Conservation (phyloP, 441 rosid species). For the California macrophylla region DNA sequence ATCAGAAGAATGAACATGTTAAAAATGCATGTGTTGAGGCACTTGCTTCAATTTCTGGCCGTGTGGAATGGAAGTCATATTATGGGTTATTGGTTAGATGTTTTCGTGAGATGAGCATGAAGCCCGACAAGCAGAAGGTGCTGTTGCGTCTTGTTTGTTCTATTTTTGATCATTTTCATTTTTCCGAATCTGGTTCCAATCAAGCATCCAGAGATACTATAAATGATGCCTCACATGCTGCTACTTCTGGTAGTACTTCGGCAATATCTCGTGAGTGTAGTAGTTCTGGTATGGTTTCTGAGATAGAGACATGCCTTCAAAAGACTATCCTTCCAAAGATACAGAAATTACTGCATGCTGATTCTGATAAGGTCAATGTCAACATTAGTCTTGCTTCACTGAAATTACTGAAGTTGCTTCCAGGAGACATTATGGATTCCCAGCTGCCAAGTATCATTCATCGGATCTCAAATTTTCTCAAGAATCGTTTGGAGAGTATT, state of each 20-base stretch:
- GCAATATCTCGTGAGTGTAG: constrained; percentile 12
- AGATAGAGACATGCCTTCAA: constrained; percentile 48
- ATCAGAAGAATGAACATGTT: constrained; percentile 55
- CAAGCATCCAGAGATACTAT: constrained; percentile 27
- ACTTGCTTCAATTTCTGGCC: constrained; percentile 65
- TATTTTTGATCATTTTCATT: constrained; percentile 75
- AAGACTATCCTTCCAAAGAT: constrained; percentile 62
- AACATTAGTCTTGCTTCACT: constrained; percentile 57
- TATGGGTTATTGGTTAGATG: constrained; percentile 58
- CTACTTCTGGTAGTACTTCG: constrained; percentile 15
- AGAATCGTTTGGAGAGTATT: constrained; percentile 53
- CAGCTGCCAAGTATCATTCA: constrained; percentile 74
- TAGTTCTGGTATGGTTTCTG: constrained; percentile 23
- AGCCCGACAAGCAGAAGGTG: constrained; percentile 56
- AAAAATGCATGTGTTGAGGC: constrained; percentile 66
- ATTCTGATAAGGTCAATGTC: constrained; percentile 61
- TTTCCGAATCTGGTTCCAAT: constrained; percentile 29
- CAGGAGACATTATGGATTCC: constrained; percentile 64
- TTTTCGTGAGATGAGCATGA: constrained; percentile 56
- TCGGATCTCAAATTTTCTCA: constrained; percentile 58
- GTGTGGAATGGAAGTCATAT: constrained; percentile 73
- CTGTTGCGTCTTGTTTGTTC: constrained; percentile 60
- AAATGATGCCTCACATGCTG: constrained; percentile 16
- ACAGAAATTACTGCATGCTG: constrained; percentile 51
- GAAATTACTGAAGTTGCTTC: constrained; percentile 85